Evolutionary conservation across 345 rosid genomes (phyloP).

Genomic region (Citrus medica): DNA sequence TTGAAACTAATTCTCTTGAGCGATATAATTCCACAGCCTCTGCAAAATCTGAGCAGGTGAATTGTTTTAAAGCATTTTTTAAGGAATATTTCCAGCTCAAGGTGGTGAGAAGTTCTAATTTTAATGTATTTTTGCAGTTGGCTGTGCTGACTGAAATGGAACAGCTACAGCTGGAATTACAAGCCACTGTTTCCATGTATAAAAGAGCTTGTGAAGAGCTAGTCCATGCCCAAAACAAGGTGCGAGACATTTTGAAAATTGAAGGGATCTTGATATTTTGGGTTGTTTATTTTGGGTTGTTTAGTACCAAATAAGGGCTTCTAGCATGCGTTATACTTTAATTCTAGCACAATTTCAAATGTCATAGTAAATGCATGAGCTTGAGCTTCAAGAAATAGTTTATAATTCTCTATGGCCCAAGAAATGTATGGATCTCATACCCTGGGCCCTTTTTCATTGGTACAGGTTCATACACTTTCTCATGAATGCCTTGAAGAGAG

Average conservation of each 20-base stretch:
- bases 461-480: slow-evolving; percentile 64
- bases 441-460: background rate
- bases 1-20: background rate
- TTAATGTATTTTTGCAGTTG: slow-evolving; percentile 34
- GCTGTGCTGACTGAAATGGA: slow-evolving; percentile 59
- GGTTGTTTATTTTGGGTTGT: background rate
- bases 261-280: background rate
- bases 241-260: slow-evolving; percentile 11
- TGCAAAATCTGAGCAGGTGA: slow-evolving; percentile 32
- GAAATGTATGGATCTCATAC: background rate
- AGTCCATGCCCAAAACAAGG: slow-evolving; percentile 70
- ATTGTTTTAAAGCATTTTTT: background rate
- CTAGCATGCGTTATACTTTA: background rate
- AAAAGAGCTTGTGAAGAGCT: slow-evolving; percentile 70
- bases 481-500: slow-evolving; percentile 67
- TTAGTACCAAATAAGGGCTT: background rate
- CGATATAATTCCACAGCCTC: slow-evolving; percentile 19
- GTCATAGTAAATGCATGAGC: background rate
- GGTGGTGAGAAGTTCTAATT: background rate
- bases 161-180: slow-evolving; percentile 59
- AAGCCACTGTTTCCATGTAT: slow-evolving; percentile 59
- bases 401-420: background rate
- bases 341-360: background rate
- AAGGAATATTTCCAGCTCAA: background rate
- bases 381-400: background rate